A percentile compares a stretch with the other conserved stretches of the same genome.
Conservation (phyloP, 108 stramenopile genomes). For the Cyclotella cryptica region DNA sequence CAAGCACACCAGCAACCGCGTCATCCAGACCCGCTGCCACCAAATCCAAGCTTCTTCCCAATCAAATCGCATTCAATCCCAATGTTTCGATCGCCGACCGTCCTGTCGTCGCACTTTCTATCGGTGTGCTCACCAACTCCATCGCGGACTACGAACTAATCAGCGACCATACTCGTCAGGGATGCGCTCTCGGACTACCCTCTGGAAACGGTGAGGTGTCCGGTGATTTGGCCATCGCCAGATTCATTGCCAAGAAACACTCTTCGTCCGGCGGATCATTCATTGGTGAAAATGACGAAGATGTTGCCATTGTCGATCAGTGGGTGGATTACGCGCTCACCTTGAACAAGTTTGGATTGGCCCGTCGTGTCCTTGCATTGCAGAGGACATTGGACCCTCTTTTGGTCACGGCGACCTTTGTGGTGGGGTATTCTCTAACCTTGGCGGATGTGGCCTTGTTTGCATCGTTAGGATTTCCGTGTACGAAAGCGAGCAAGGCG, state of each 20-base stretch:
- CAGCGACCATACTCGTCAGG: conserved; percentile 70
- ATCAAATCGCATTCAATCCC: conserved; percentile 82
- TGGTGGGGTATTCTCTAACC: conserved; percentile 77
- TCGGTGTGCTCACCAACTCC: conserved; percentile 72
- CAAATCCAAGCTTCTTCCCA: conserved; percentile 53
- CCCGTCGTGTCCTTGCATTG: conserved; percentile 62
- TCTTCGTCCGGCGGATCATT: conserved; percentile 16
- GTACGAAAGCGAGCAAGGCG: conserved; percentile 47
- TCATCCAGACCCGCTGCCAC: conserved; percentile 6
- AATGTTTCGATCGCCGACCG: conserved; percentile 73
- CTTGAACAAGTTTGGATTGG: conserved; percentile 57
- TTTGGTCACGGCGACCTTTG: conserved; percentile 66
- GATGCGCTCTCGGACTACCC: conserved; percentile 56
- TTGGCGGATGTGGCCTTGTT: conserved; percentile 93
- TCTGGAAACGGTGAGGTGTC: conserved; percentile 45
- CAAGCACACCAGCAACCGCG: background rate
- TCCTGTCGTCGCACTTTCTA: conserved; percentile 76
- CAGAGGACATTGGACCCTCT: conserved; percentile 75
- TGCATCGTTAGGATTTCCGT: conserved; percentile 77
- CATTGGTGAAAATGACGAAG: conserved; percentile 30
- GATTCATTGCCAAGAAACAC: conserved; percentile 55
- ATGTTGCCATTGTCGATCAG: conserved; percentile 75
- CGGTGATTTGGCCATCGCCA: conserved; percentile 85
- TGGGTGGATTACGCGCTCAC: conserved; percentile 92
- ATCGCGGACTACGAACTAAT: conserved; percentile 66